phyloP scores from a whole-genome alignment of 345 rosid species.

The Eutrema yunnanense region DNA sequence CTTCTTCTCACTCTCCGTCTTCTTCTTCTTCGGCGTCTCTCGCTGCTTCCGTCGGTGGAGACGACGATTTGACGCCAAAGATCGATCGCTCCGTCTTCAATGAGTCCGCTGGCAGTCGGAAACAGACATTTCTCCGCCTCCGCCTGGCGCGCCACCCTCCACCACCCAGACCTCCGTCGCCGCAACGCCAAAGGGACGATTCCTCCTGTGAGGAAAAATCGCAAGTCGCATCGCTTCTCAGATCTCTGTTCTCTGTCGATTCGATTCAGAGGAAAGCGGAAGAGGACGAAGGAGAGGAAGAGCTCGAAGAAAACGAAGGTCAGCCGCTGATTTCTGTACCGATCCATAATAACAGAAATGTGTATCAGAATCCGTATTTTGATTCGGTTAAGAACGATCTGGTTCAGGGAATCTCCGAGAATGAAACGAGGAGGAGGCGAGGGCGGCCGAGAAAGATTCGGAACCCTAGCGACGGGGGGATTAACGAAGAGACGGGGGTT shows the following conservation, averaged over 20 bases:
- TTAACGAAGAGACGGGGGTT: background rate
- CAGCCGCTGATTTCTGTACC: conserved; percentile 38
- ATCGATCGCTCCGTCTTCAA: conserved; percentile 90
- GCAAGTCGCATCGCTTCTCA: conserved; percentile 41
- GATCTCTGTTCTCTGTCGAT: conserved; percentile 51
- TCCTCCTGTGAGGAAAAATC: conserved; percentile 45
- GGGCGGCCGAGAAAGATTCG: conserved; percentile 55
- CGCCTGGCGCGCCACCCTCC: conserved; percentile 57
- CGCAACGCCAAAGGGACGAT: conserved; percentile 21
- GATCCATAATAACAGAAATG: conserved; percentile 19
- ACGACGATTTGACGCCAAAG: conserved; percentile 54
- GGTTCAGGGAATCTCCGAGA: conserved; percentile 22
- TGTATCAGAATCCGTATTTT: conserved; percentile 15
- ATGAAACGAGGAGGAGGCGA: conserved; percentile 45
- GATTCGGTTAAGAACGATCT: conserved; percentile 14
- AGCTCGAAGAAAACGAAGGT: conserved; percentile 14
- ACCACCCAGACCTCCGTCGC: conserved; percentile 21
- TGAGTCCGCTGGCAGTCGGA: conserved; percentile 93
- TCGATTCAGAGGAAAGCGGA: conserved; percentile 19
- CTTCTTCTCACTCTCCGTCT: conserved; percentile 48
- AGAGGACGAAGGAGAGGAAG: conserved; percentile 20
- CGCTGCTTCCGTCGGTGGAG: conserved; percentile 22
- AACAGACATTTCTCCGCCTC: conserved; percentile 86
- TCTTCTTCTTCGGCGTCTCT: conserved; percentile 38
- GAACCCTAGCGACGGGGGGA: conserved; percentile 21